Conservation (phyloP, 2,329 filamentous ascomycete genomes). For the Lomentospora prolificans region DNA sequence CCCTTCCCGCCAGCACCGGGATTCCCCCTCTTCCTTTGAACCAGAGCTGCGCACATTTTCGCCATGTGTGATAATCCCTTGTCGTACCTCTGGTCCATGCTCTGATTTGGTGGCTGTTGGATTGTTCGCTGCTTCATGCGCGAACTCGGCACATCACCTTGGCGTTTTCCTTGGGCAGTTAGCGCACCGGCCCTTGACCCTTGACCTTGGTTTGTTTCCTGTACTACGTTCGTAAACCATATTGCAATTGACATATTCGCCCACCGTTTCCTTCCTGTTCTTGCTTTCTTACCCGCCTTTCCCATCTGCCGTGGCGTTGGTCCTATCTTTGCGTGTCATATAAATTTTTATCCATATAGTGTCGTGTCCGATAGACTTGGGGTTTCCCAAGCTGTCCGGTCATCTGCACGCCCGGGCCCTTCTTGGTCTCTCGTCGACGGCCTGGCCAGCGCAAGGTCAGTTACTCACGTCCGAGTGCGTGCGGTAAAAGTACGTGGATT, state of each 20-base stretch:
- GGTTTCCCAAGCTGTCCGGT: not conserved
- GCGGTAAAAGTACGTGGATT: not conserved
- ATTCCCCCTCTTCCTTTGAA: not conserved
- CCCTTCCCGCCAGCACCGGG: not conserved
- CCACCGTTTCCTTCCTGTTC: not conserved
- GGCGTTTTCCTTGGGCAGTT: not conserved
- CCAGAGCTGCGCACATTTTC: not conserved
- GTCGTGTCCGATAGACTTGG: not conserved
- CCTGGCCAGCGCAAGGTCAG: not conserved
- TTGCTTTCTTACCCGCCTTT: not conserved
- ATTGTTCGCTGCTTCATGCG: conserved; percentile 1
- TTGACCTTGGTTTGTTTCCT: too few relatives aligned
- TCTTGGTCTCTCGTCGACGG: not conserved
- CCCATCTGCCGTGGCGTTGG: not conserved
- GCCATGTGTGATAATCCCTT: not conserved
- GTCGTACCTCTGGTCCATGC: not conserved
- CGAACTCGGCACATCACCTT: not conserved
- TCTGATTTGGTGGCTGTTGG: not conserved
- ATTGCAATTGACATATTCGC: not conserved
- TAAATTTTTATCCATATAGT: not conserved
- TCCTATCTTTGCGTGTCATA: not conserved
- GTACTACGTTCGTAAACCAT: too few relatives aligned
- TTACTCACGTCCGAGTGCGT: not conserved
- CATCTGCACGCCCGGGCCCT: conserved; percentile 8
- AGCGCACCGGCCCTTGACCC: not conserved